phyloP scores from a whole-genome alignment of 352 stramenopile species.

The Halophytophthora polymorphica region DNA sequence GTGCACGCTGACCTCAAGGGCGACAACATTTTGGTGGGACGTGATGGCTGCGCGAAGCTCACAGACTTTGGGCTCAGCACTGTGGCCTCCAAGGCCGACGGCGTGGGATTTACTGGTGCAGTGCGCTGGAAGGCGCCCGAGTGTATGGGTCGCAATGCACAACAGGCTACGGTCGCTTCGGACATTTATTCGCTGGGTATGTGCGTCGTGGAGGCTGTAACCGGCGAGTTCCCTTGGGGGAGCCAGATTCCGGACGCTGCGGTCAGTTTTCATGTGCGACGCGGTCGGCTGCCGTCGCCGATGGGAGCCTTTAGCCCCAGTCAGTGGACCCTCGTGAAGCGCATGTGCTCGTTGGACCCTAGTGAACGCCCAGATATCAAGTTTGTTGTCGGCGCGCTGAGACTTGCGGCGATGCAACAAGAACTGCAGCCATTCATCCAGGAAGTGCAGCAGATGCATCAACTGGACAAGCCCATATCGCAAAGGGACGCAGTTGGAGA shows the following conservation, averaged over 20 bases:
- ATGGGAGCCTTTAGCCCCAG: slow-evolving; percentile 6
- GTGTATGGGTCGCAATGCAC: slow-evolving; percentile 5
- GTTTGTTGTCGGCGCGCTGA: slow-evolving; percentile 5
- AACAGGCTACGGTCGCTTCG: slow-evolving; percentile 9
- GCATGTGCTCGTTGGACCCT: slow-evolving; percentile 14
- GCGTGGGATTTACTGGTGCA: slow-evolving; percentile 8
- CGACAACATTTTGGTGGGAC: slow-evolving; percentile 26
- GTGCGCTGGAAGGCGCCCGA: slow-evolving; percentile 18
- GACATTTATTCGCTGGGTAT: slow-evolving; percentile 23
- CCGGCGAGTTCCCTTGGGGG: slow-evolving; percentile 11
- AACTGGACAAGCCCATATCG: too few species aligned
- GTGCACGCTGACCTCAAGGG: too few species aligned
- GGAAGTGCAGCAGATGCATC: too few species aligned
- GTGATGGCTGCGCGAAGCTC: slow-evolving; percentile 21
- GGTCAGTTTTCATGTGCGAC: slow-evolving; percentile 9
- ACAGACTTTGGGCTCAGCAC: slow-evolving; percentile 27
- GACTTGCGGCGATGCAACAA: slow-evolving; percentile 6
- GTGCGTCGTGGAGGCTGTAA: slow-evolving; percentile 22
- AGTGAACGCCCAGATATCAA: slow-evolving; percentile 13
- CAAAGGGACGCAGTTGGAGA: too few species aligned
- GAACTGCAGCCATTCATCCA: slow-evolving; percentile 4
- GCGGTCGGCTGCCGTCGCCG: slow-evolving; percentile 1
- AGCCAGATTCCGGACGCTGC: slow-evolving; percentile 12
- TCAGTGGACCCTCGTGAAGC: slow-evolving; percentile 18
- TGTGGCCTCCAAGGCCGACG: background rate